These are phyloP conservation scores for Aspergillus puulaauensis DNA, from an alignment of 2,329 filamentous ascomycete species.

Conservation along the genomic window DNA sequence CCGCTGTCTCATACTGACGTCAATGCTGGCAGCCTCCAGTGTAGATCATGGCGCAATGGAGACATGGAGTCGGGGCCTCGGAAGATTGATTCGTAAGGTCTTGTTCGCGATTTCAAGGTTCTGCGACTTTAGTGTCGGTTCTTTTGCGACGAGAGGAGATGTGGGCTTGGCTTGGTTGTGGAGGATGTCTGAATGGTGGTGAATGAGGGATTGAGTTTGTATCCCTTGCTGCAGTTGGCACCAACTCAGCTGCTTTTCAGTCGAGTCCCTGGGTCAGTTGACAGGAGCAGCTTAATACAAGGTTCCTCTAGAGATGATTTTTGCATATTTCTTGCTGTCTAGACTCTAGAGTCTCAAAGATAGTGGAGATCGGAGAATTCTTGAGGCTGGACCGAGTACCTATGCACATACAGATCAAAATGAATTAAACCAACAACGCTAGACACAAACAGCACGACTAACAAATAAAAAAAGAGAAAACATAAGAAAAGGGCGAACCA, in stretches of 20 bases:
- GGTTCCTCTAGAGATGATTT: too few species aligned
- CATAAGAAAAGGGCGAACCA: neutral
- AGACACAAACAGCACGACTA: neutral
- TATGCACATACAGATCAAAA: neutral
- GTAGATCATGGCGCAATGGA: neutral
- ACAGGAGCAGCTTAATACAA: too few species aligned
- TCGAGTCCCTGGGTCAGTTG: too few species aligned
- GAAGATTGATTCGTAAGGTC: neutral
- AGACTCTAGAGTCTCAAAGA: neutral
- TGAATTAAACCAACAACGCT: neutral
- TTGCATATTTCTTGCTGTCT: neutral
- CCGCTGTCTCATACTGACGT: conserved; percentile 10
- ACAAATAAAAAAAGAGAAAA: neutral
- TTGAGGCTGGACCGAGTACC: neutral
- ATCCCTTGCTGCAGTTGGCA: too few species aligned
- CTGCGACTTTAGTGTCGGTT: neutral
- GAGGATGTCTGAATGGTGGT: too few species aligned
- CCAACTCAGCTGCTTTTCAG: too few species aligned
- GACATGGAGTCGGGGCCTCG: neutral
- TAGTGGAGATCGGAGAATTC: neutral
- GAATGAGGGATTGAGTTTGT: too few species aligned
- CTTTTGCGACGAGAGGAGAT: neutral
- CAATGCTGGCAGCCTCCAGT: neutral
- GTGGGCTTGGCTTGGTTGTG: neutral
- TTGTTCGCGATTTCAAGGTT: neutral